Evolutionary conservation across 2,329 filamentous ascomycete species (phyloP).

Genomic region (Aspergillus texensis): DNA sequence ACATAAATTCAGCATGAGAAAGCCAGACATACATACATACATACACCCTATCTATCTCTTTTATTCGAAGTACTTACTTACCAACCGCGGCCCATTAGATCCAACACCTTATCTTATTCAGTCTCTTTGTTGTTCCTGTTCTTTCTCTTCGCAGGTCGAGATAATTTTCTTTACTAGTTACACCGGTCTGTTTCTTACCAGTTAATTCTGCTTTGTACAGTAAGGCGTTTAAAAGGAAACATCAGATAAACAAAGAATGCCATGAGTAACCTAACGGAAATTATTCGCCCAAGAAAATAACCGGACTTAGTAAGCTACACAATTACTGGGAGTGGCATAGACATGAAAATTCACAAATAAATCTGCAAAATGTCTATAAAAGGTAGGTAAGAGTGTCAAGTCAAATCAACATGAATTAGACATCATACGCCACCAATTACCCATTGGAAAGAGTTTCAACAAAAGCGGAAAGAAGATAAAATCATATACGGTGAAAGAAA

Average conservation of each 20-base stretch:
- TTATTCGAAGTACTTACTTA: not conserved
- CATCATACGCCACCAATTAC: slow-evolving; percentile 1
- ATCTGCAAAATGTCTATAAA: not conserved
- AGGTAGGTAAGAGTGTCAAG: not conserved
- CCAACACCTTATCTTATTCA: not conserved
- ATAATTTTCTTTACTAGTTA: not conserved
- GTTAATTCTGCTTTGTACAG: not conserved
- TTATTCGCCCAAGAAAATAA: not conserved
- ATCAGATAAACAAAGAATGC: slow-evolving; percentile 3
- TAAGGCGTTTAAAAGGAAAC: not conserved
- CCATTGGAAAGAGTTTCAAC: not conserved
- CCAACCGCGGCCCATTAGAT: not conserved
- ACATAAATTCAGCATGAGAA: not conserved
- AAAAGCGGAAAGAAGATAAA: not conserved
- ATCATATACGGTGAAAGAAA: slow-evolving; percentile 1
- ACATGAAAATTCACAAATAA: not conserved
- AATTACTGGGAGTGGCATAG: not conserved
- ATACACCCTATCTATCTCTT: not conserved
- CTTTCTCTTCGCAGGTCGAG: slow-evolving; percentile 7
- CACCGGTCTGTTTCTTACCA: not conserved
- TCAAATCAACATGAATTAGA: not conserved
- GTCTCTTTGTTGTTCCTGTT: not conserved
- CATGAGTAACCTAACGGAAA: not conserved
- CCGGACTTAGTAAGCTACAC: not conserved
- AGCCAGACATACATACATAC: slow-evolving; percentile 1